These are phyloP conservation scores for Neurospora intermedia DNA, from an alignment of 495 filamentous ascomycete genomes.

Conservation along the genomic window DNA sequence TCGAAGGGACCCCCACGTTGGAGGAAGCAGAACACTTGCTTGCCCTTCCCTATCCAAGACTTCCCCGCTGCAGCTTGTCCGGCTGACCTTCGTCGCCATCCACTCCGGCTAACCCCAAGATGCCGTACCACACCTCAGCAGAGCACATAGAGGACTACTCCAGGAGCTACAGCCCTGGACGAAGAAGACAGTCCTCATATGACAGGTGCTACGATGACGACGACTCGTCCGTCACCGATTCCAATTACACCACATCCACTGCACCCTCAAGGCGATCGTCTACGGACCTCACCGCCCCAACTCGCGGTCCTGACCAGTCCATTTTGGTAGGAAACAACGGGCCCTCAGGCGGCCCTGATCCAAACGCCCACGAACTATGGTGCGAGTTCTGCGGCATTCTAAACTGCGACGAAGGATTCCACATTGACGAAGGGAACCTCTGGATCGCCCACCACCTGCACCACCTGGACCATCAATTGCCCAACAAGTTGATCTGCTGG, in stretches of 20 bases:
- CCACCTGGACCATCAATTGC: constrained; percentile 15
- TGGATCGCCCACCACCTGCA: constrained; percentile 30
- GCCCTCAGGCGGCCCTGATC: neutral
- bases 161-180: neutral
- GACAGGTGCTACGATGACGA: neutral
- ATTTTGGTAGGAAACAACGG: neutral
- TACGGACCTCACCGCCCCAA: neutral
- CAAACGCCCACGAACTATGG: constrained; percentile 11
- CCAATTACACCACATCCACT: neutral
- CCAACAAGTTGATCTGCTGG: constrained; percentile 31
- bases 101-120: neutral
- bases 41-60: neutral
- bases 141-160: neutral
- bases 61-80: neutral
- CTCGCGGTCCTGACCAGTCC: neutral
- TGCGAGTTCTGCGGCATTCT: constrained; percentile 29
- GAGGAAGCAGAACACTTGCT: neutral
- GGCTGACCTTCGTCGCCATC: neutral
- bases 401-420: constrained; percentile 23
- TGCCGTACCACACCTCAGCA: neutral
- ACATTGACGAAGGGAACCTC: constrained; percentile 16
- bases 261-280: neutral
- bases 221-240: neutral
- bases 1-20: neutral
- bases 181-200: neutral